phyloP scores from a whole-genome alignment of 2,329 filamentous ascomycete genomes.

The Acrocalymma vagum region DNA sequence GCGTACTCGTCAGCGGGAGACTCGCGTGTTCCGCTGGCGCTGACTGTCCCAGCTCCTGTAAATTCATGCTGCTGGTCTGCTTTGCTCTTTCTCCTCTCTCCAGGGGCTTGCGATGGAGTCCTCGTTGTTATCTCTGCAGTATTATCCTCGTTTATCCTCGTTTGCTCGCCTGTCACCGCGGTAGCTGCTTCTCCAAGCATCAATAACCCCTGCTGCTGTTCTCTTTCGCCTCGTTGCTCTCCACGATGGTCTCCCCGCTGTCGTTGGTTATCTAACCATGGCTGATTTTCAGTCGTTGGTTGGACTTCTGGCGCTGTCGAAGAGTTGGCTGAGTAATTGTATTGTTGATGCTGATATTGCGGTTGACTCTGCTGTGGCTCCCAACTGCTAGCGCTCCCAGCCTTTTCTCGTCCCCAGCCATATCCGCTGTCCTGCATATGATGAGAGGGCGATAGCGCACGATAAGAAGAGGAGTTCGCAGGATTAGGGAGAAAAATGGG shows the following conservation, averaged over 20 bases:
- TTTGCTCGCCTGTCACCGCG: conserved; percentile 30
- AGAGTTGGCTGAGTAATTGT: conserved; percentile 22
- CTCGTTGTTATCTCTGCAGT: conserved; percentile 16
- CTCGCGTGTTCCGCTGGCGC: conserved; percentile 29
- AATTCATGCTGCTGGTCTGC: conserved; percentile 35
- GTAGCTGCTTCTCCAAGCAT: conserved; percentile 33
- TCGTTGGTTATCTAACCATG: conserved; percentile 58
- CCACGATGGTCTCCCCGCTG: conserved; percentile 44
- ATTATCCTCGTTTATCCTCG: conserved; percentile 31
- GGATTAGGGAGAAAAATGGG: no score
- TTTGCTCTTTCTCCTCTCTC: no score
- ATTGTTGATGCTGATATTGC: conserved; percentile 41
- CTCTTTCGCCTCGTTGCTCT: conserved; percentile 43
- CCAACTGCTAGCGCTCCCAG: conserved; percentile 35
- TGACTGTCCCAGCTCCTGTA: conserved; percentile 10
- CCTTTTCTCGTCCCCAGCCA: conserved; percentile 25
- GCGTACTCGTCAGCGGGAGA: conserved; percentile 28
- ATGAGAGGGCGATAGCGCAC: conserved; percentile 29
- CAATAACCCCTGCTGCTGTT: conserved; percentile 31
- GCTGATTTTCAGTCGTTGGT: conserved; percentile 63
- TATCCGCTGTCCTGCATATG: conserved; percentile 27
- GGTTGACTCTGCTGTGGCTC: conserved; percentile 31
- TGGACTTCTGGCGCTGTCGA: conserved; percentile 49
- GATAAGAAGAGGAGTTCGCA: conserved; percentile 40
- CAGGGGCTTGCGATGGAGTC: conserved; percentile 28